Evolutionary conservation across 1,284 basidiomycete species (phyloP), one percentile per base, ranked within the genome.

Genomic region (Fomitopsis betulina): DNA sequence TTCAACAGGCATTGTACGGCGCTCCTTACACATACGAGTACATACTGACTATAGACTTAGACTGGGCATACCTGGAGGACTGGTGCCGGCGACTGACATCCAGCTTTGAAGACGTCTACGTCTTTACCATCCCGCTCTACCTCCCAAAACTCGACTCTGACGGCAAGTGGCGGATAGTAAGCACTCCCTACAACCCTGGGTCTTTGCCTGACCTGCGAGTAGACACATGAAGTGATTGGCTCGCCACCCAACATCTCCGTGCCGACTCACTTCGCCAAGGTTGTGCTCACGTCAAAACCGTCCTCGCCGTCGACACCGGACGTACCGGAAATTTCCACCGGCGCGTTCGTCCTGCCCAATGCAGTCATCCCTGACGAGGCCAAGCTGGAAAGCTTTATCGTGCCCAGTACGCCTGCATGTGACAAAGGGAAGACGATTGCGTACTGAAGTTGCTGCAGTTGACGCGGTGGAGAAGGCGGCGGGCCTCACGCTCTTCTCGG

Each of bases 231-330:
- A 80, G 92, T 99, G 42, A 98, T 98, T 63, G 97, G 96, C 0
- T 85, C 83, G 37, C 95, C 94, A 25, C 94, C 94, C 4, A 92
- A 90, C 67, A 80, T 98, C 56, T 79, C 91, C 35, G 97, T 99
- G 7, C 97, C 97, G 0, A 99, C 97, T 5, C 97, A 99, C 72
- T 99, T 99, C 72, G 96, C 96, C 35, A 99, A 98, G 75, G 95
- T 98, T 32, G 86, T 98, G 27, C 79, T 98, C 55, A 85, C 91
- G 1, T 82, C 92, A 0, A 83, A 83, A 64, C 86, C 92, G 0
- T 79, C 85, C 21, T 93, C 89, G 3, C 83, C 89, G 0, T 82
- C 82, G 38, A 88, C 83, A 0, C 91, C 91, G 12, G 76, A 88
- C 54, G 71, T 87, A 13, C 79, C 82, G 10, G 93, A 96, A 65